Conservation (phyloP, 495 filamentous ascomycete genomes). For the Evansstolkia leycettana region DNA sequence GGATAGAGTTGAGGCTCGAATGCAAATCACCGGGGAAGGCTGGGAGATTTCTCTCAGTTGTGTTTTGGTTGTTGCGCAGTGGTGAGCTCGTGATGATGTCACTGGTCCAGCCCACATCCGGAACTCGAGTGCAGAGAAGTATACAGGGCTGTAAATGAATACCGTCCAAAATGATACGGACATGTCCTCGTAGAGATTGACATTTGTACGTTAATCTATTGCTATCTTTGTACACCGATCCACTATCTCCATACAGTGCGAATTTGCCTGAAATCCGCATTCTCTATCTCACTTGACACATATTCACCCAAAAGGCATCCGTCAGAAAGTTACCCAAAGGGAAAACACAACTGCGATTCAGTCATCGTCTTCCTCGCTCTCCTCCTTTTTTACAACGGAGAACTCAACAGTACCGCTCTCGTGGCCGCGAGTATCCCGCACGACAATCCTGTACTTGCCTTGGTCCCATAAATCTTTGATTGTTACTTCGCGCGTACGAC, state of each 20-base stretch:
- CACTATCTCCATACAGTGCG: too few relatives aligned
- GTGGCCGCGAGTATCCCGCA: conserved; percentile 39
- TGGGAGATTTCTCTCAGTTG: too few relatives aligned
- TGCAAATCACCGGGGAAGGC: conserved; percentile 1
- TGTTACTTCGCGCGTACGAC: conserved; percentile 80
- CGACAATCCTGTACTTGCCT: conserved; percentile 64
- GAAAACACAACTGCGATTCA: too few relatives aligned
- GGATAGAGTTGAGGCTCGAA: too few relatives aligned
- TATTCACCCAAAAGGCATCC: too few relatives aligned
- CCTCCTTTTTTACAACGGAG: conserved; percentile 23
- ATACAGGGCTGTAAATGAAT: too few relatives aligned
- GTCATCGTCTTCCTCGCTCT: conserved; percentile 15
- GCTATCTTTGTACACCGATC: too few relatives aligned
- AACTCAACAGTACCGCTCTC: conserved; percentile 33
- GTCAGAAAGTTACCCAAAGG: too few relatives aligned
- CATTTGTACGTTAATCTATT: too few relatives aligned
- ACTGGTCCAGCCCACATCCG: conserved; percentile 3
- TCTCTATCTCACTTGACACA: neutral
- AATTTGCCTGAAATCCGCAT: neutral
- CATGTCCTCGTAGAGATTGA: too few relatives aligned
- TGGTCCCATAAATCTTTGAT: conserved; percentile 72
- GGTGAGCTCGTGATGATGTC: conserved; percentile 29
- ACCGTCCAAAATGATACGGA: too few relatives aligned
- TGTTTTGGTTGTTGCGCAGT: conserved; percentile 5
- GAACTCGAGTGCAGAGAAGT: too few relatives aligned